Percentiles rank a stretch among this genome's conserved stretches.
phyloP scores from a whole-genome alignment of 176 grass and related monocot genomes.

The Carex myosuroides region DNA sequence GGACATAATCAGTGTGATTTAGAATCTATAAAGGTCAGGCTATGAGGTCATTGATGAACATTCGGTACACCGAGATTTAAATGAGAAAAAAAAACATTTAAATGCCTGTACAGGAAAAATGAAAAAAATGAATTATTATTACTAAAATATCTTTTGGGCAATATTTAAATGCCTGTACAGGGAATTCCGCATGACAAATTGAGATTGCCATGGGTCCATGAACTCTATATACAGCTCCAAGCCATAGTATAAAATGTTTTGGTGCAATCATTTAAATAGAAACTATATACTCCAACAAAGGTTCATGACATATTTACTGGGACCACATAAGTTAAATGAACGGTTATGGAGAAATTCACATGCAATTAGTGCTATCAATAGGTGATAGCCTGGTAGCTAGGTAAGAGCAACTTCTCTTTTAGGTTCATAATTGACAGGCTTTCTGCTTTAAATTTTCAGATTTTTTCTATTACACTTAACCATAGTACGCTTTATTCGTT shows the following conservation, averaged over 20 bases:
- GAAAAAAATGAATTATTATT: background rate
- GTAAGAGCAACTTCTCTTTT: background rate
- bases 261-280: background rate
- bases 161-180: background rate
- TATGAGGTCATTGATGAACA: background rate
- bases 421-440: background rate
- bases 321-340: background rate
- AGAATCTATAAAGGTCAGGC: background rate
- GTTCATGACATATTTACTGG: background rate
- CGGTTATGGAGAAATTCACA: constrained; percentile 2
- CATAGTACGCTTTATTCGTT: background rate
- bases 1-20: background rate
- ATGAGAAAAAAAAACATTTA: background rate
- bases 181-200: background rate
- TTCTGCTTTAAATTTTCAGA: background rate
- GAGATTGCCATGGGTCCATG: background rate
- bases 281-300: background rate
- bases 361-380: background rate
- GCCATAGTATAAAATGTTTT: background rate
- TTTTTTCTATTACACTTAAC: background rate
- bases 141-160: background rate
- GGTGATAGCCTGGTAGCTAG: background rate
- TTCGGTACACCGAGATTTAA: background rate
- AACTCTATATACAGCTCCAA: background rate
- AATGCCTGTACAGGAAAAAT: background rate